phyloP scores from a whole-genome alignment of 2,329 filamentous ascomycete genomes.

The Penicillium sp. region DNA sequence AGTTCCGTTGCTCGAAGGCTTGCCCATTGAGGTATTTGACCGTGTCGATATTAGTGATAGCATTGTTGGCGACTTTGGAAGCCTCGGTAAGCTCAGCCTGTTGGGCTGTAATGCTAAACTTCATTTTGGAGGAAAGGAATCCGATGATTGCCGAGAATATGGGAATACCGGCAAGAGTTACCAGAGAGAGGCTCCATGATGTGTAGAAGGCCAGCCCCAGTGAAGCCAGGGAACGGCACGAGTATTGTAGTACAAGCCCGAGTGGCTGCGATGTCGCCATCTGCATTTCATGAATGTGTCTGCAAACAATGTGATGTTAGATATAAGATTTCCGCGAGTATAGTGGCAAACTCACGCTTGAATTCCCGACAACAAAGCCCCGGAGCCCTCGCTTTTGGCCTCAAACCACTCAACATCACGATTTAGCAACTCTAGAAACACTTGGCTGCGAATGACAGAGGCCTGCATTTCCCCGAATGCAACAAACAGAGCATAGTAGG shows the following conservation, averaged over 20 bases:
- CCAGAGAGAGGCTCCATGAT: constrained; percentile 80
- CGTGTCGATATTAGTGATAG: constrained; percentile 72
- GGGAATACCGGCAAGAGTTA: constrained; percentile 72
- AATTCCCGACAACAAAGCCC: constrained; percentile 67
- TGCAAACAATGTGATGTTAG: constrained; percentile 36
- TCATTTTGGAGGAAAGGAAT: constrained; percentile 60
- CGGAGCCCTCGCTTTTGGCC: constrained; percentile 65
- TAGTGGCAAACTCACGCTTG: constrained; percentile 62
- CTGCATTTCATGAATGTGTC: constrained; percentile 79
- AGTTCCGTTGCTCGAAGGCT: constrained; percentile 65
- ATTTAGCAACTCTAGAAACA: constrained; percentile 68
- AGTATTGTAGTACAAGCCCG: constrained; percentile 64
- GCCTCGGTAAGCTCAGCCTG: constrained; percentile 65
- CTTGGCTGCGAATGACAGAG: constrained; percentile 57
- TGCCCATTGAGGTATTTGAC: constrained; percentile 85
- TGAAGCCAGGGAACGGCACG: constrained; percentile 63
- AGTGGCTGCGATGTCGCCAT: constrained; percentile 75
- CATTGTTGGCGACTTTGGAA: constrained; percentile 68
- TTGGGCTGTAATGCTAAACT: constrained; percentile 67
- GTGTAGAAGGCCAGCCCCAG: constrained; percentile 71
- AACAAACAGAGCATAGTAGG: constrained; percentile 70
- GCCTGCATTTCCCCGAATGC: constrained; percentile 80
- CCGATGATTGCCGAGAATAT: constrained; percentile 61
- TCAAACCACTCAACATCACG: constrained; percentile 85
- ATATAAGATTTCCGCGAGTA: not conserved